Evolutionary conservation across 352 stramenopile species (phyloP), one percentile per base, ranked within the genome.

Genomic region (Phytophthora rubi): DNA sequence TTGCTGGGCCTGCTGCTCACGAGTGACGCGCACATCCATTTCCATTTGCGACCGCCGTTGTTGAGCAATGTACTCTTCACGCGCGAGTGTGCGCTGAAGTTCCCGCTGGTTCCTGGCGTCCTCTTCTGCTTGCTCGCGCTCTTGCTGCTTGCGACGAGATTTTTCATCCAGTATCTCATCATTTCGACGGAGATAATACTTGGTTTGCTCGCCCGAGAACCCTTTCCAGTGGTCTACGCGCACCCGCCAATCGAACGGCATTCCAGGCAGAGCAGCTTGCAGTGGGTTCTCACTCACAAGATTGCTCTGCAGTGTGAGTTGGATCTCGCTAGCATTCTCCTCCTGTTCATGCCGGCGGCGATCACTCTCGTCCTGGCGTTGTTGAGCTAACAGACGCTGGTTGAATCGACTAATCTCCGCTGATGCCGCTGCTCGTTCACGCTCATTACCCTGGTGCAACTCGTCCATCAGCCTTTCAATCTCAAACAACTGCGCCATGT

Each of bases 161-260:
- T 90, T 90, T 7, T 89, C 82, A 9, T 71, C 67, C 5, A 91
- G 54, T 21, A 93, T 58, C 5, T 83, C 60, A 52, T 94, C 81
- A 57, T 94, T 93, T 33, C 79, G 78, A 2, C 75, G 65, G 48
- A 94, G 70, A 55, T 83, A 80, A 23, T 65, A 70, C 47, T 75
- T 80, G 0, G 82, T 91, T 66, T 93, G 79, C n/a, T 83, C 67
- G n/a, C 42, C 68, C 1, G 83, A 92, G 26, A 93, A 80, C 0
- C 86, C 86, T 60, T 94, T 94, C 85, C 85, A 94, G 62, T 92
- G 85, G 70, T 94, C 86, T 6, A 94, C 83, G 35, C 86, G 84
- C 23, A 94, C 85, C 6, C 86, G 83, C 16, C 85, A 81, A 13
- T 85, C 76, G 7, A 85, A 53, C 1, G 78, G 48, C 13, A 76